Base-by-base conservation (phyloP, 2,329 filamentous ascomycete genomes). In the Cordyceps javanica region DNA sequence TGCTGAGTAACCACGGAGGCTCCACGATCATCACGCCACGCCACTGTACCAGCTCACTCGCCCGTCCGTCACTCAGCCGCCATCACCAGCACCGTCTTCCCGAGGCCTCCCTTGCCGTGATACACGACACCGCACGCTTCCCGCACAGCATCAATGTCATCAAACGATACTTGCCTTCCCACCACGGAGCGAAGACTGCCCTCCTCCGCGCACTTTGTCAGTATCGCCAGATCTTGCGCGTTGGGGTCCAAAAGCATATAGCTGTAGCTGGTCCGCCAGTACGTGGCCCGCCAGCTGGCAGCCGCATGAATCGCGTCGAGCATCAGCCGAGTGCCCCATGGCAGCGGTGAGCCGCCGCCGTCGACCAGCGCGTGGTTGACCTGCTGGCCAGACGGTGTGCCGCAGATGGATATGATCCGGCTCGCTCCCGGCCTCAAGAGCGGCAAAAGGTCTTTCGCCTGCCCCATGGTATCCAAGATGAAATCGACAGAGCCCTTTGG, bases 101-200 rank as follows among this genome's bases (percentile, higher is more conserved):
- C 74, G 30, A 75, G 49, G 2, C 72, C 73, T 1, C 75, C 74
- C 53, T 72, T 72, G 9, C 65, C 70, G 38, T 67, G 64, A 49
- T 70, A 70, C n/a, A 73, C 65, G 50, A 71, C 61, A 59, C 72
- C 73, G n/a, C n/a, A n/a, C 5, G 68, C 73, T 48, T 67, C 64
- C 55, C 63, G 66, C 6, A 77, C 69, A 3, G 61, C 67, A 19
- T 72, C 64, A 19, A 73, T 62, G 62, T 77, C 68, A 14, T 61
- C 59, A 46, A 75, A 48, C 41, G 69, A 62, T n/a, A n/a, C n/a
- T n/a, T n/a, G n/a, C n/a, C n/a, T n/a, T n/a, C n/a, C n/a, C n/a
- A 61, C 60, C 34, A 28, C 54, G 21, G 45, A 14, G 13, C 62
- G 60, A 11, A 64, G 55, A 6, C 6, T 16, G 21, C 38, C n/a